phyloP scores from a whole-genome alignment of 148 eudicot genomes.

The Spergularia marina region DNA sequence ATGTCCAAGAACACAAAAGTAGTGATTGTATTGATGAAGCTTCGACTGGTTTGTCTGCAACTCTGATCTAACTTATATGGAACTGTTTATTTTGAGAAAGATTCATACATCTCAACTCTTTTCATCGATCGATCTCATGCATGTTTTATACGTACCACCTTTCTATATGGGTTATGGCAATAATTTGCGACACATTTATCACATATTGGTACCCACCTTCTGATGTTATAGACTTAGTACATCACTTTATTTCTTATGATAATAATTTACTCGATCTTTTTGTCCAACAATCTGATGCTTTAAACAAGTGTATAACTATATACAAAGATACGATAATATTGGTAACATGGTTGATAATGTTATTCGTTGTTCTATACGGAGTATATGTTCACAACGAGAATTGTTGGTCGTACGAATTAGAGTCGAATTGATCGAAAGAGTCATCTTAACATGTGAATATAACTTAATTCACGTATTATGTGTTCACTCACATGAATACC shows the following conservation, averaged over 20 bases:
- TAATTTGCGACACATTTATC: constrained; percentile 23
- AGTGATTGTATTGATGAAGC: constrained; percentile 15
- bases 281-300: background rate
- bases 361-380: too few species aligned
- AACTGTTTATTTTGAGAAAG: constrained; percentile 24
- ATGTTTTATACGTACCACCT: constrained; percentile 12
- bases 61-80: background rate
- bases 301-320: background rate
- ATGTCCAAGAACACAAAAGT: constrained; percentile 19
- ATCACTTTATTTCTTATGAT: background rate
- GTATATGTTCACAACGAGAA: too few species aligned
- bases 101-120: constrained; percentile 19
- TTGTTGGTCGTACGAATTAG: too few species aligned
- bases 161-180: constrained; percentile 13
- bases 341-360: background rate
- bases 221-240: background rate
- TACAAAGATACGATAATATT: too few species aligned
- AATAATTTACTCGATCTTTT: too few species aligned
- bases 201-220: constrained; percentile 14
- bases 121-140: background rate
- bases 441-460: too few species aligned
- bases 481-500: too few species aligned
- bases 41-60: constrained; percentile 22
- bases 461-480: too few species aligned
- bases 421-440: too few species aligned